phyloP scores from a whole-genome alignment of 1,284 basidiomycete genomes.

The Albatrellus sp. region DNA sequence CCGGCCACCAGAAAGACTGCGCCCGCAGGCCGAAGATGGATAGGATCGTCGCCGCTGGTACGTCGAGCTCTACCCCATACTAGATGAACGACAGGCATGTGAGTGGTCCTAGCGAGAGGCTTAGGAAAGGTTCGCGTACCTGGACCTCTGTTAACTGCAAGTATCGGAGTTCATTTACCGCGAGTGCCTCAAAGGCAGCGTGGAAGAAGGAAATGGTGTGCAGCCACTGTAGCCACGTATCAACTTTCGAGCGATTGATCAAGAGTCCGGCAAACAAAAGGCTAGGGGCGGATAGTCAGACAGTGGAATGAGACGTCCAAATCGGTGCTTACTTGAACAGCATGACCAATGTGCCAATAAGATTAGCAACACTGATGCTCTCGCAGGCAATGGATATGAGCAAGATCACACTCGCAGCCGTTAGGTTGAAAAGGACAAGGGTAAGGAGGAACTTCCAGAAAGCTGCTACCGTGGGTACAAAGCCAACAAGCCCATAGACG shows the following conservation, averaged over 20 bases:
- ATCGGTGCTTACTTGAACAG: constrained; percentile 77
- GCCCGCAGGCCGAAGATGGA: constrained; percentile 83
- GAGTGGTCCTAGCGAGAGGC: neutral
- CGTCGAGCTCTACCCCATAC: constrained; percentile 90
- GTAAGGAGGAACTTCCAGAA: constrained; percentile 99
- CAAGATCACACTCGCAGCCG: constrained; percentile 84
- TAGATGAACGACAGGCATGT: constrained; percentile 17
- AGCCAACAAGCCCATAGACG: constrained; percentile 86
- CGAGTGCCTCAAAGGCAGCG: constrained; percentile 92
- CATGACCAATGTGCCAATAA: constrained; percentile 93
- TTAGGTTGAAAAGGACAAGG: constrained; percentile 89
- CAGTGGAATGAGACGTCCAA: neutral
- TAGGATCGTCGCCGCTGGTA: constrained; percentile 87
- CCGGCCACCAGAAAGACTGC: constrained; percentile 96
- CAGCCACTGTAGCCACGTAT: constrained; percentile 67
- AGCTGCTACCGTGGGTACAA: constrained; percentile 77
- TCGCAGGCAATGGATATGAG: constrained; percentile 82
- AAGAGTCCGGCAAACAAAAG: constrained; percentile 90
- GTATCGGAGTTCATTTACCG: constrained; percentile 92
- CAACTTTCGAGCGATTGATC: constrained; percentile 86
- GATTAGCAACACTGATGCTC: constrained; percentile 79
- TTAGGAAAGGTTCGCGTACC: constrained; percentile 29
- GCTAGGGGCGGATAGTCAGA: constrained; percentile 27
- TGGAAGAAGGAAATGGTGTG: constrained; percentile 95
- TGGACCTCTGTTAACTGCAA: constrained; percentile 85